A percentile compares a stretch with the other conserved stretches of the same genome.
These are phyloP conservation scores for Salix arbutifolia DNA, from an alignment of 345 rosid genomes.

Conservation along the genomic window DNA sequence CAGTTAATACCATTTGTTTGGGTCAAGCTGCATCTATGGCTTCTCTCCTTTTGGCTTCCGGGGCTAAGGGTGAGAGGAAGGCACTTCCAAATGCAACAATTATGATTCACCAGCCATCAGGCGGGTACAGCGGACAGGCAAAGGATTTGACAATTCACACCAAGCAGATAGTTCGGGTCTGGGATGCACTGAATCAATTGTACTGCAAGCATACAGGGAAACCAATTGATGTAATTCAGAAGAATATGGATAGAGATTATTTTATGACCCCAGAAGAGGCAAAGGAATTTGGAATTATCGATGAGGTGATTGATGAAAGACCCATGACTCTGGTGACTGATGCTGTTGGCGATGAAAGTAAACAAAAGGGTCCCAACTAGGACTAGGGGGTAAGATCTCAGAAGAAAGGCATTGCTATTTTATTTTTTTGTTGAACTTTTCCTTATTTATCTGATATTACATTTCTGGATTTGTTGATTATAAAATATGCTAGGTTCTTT, in stretches of 20 bases:
- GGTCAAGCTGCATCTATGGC: conserved; percentile 99
- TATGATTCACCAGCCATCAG: conserved; percentile 99
- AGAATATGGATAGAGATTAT: conserved; percentile 94
- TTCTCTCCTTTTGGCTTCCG: conserved; percentile 94
- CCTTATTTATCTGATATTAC: not conserved
- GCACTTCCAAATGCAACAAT: conserved; percentile 85
- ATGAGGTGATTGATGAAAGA: conserved; percentile 86
- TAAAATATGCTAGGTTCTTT: not conserved
- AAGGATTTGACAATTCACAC: conserved; percentile 91
- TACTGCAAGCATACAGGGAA: conserved; percentile 80
- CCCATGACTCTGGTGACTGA: conserved; percentile 79
- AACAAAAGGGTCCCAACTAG: conserved; percentile 57
- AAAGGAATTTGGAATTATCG: conserved; percentile 89
- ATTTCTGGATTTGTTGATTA: not conserved
- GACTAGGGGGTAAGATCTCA: conserved; percentile 10
- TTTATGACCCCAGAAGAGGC: conserved; percentile 96
- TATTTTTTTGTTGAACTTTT: not conserved
- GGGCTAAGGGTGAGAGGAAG: conserved; percentile 86
- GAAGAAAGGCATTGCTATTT: not conserved
- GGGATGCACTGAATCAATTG: conserved; percentile 78
- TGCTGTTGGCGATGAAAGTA: conserved; percentile 61
- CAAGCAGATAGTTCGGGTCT: conserved; percentile 84
- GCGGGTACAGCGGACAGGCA: conserved; percentile 96
- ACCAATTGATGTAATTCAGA: conserved; percentile 61
- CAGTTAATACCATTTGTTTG: conserved; percentile 80